phyloP scores from a whole-genome alignment of 2,329 filamentous ascomycete species.

The Neonectria neomacrospora region DNA sequence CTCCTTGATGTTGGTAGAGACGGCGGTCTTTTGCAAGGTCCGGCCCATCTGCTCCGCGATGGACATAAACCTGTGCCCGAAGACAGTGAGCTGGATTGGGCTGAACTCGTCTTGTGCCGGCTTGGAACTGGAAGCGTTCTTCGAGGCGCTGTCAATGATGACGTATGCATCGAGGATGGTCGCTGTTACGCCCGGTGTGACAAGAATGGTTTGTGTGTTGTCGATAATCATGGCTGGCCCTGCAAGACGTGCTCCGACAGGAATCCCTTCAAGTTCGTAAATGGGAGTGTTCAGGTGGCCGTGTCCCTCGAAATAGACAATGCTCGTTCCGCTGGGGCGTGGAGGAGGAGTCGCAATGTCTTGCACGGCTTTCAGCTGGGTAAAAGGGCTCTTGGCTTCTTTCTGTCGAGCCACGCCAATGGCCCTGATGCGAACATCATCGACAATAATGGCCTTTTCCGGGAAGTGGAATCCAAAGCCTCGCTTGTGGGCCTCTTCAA shows the following conservation, averaged over 20 bases:
- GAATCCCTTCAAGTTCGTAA: constrained; percentile 39
- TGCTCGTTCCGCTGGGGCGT: constrained; percentile 32
- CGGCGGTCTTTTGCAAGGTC: constrained; percentile 79
- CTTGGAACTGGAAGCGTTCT: constrained; percentile 29
- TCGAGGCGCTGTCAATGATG: constrained; percentile 48
- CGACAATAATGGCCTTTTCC: constrained; percentile 54
- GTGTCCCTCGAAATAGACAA: constrained; percentile 42
- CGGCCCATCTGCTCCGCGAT: constrained; percentile 86
- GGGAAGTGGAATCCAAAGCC: constrained; percentile 54
- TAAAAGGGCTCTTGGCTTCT: constrained; percentile 26
- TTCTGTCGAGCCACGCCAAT: background rate
- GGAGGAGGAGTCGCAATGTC: constrained; percentile 25
- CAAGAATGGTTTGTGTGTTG: constrained; percentile 78
- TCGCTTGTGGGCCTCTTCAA: constrained; percentile 47
- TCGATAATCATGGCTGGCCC: constrained; percentile 80
- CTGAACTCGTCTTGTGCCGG: constrained; percentile 62
- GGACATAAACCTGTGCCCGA: constrained; percentile 83
- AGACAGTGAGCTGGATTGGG: constrained; percentile 78
- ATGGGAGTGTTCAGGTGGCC: constrained; percentile 44
- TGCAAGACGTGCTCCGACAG: constrained; percentile 33
- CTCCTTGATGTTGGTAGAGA: constrained; percentile 83
- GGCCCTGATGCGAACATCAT: constrained; percentile 53
- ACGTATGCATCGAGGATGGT: constrained; percentile 49
- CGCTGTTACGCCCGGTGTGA: constrained; percentile 59
- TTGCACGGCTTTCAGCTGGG: constrained; percentile 39